phyloP scores from a whole-genome alignment of 306 rosid species.

The Vigna unguiculata region DNA sequence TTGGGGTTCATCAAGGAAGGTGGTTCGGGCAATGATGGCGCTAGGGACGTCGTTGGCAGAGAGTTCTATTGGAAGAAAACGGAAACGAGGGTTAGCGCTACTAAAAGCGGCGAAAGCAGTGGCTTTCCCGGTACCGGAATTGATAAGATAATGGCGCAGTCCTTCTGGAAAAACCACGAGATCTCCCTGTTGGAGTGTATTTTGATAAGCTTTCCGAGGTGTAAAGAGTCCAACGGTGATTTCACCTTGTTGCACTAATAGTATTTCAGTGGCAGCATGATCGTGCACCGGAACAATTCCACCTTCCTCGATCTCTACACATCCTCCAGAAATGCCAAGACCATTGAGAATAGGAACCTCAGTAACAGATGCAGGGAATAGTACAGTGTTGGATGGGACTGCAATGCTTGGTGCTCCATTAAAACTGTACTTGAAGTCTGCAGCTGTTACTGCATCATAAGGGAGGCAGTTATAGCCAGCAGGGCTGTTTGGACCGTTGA shows the following conservation, averaged over 20 bases:
- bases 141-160: neutral
- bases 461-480: conserved; percentile 57
- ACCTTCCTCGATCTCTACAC: neutral
- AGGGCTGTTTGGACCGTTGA: conserved; percentile 49
- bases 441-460: neutral
- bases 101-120: neutral
- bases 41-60: neutral
- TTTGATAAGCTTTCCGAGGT: neutral
- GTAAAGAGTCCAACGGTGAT: neutral
- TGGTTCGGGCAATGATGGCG: neutral
- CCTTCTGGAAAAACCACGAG: neutral
- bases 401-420: no score
- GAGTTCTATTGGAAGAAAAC: neutral
- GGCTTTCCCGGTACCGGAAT: neutral
- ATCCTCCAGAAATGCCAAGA: neutral
- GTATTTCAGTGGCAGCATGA: neutral
- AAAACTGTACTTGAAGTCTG: neutral
- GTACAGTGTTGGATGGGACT: neutral
- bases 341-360: neutral
- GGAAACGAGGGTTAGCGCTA: neutral
- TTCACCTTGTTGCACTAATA: neutral
- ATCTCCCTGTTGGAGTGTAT: neutral
- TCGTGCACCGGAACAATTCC: neutral
- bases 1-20: neutral
- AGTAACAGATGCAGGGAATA: neutral